These are phyloP conservation scores for Smittium culicis DNA, from an alignment of 371 early-diverging fungal species.

Conservation along the genomic window DNA sequence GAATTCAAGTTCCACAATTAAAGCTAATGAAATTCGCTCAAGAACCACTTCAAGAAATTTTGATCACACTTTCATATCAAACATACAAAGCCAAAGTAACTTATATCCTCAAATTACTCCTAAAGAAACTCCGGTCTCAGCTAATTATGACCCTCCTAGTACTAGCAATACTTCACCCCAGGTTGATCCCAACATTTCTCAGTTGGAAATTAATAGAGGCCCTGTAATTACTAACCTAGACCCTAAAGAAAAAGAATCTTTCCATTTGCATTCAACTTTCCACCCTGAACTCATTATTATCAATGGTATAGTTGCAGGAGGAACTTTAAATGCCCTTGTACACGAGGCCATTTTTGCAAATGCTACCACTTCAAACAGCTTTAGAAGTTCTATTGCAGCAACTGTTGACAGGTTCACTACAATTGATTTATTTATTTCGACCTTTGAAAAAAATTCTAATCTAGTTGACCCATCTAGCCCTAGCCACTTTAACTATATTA, in stretches of 20 bases:
- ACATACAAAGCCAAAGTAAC: background rate
- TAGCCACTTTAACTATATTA: conserved; percentile 9
- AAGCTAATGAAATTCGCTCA: background rate
- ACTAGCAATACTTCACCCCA: background rate
- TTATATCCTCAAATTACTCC: background rate
- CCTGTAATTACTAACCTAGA: background rate
- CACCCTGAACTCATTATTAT: conserved; percentile 10
- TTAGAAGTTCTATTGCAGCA: conserved; percentile 34
- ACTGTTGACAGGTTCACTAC: conserved; percentile 46
- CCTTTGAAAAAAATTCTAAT: conserved; percentile 36
- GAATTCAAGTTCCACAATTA: background rate
- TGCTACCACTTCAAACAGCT: conserved; percentile 12
- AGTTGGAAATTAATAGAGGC: background rate
- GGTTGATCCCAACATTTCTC: background rate
- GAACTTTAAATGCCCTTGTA: conserved; percentile 5
- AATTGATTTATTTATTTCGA: conserved; percentile 33
- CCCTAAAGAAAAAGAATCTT: background rate
- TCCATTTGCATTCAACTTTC: background rate
- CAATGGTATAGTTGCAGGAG: conserved; percentile 10
- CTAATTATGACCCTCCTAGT: background rate
- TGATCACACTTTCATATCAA: background rate
- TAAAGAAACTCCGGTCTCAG: background rate
- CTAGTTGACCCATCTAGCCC: conserved; percentile 23
- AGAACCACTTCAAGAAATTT: background rate
- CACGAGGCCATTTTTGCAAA: conserved; percentile 11